Percentiles rank a stretch among this genome's conserved stretches.
phyloP scores from a whole-genome alignment of 2,329 filamentous ascomycete species.

The Epichloe sibirici region DNA sequence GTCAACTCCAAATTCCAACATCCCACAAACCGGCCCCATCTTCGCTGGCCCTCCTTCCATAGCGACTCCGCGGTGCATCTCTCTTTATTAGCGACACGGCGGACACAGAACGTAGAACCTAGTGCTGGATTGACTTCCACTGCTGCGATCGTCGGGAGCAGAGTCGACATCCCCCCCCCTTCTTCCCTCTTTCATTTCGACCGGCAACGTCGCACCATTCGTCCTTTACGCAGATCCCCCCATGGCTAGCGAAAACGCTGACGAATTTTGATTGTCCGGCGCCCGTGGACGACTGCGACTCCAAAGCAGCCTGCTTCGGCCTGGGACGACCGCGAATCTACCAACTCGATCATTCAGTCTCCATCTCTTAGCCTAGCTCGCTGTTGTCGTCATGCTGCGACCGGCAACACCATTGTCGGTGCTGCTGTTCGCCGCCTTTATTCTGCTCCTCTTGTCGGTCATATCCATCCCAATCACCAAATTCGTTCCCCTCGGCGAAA shows the following conservation, averaged over 20 bases:
- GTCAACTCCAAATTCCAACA: not conserved
- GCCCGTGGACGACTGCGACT: constrained; percentile 1
- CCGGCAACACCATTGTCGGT: constrained; percentile 85
- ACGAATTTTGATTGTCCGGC: not conserved
- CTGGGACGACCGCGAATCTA: not conserved
- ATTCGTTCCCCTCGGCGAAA: constrained; percentile 70
- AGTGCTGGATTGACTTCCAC: not conserved
- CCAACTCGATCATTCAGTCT: not conserved
- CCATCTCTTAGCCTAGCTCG: constrained; percentile 10
- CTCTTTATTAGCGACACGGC: not conserved
- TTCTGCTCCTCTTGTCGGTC: constrained; percentile 70
- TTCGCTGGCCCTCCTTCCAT: too few species aligned
- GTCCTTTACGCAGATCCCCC: not conserved
- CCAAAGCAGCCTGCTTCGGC: not conserved
- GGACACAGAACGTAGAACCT: not conserved
- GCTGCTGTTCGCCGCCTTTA: constrained; percentile 76
- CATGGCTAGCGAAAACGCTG: constrained; percentile 2
- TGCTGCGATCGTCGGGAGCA: not conserved
- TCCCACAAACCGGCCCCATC: too few species aligned
- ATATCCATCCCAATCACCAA: constrained; percentile 87
- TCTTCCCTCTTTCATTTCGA: not conserved
- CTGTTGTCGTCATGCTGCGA: constrained; percentile 57
- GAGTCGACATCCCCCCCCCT: not conserved
- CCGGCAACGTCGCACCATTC: not conserved
- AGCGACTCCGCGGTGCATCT: not conserved